Base-by-base conservation (phyloP, 176 grass and related monocot species). In the Luzula sylvatica region DNA sequence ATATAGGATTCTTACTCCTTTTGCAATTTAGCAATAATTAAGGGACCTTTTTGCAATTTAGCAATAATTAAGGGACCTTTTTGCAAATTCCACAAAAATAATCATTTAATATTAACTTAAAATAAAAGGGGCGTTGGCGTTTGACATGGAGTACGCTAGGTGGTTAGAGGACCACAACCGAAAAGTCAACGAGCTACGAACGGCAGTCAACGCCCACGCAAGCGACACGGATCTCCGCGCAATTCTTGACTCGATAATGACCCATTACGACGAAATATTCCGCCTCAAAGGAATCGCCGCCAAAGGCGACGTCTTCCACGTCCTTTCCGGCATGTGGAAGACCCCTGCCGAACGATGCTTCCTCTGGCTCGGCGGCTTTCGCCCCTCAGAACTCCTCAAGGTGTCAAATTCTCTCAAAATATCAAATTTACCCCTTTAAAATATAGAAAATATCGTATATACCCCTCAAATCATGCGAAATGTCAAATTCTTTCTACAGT, bases 281-380 rank as follows among this genome's bases (percentile, higher is more conserved):
- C 89, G 62, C 74, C 64, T 87, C 11, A 98, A 98, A 69, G 81
- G 85, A 38, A 61, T 80, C 46, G 92, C 85, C 22, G 86, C 92
- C 52, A 98, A 90, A 45, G 56, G 71, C 56, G 92, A 98, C 61
- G 92, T 98, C 44, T 90, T 98, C 68, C 86, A 98, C 64, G 81
- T 98, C 21, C 73, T 98, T 65, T 98, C 92, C 11, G 92, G 92
- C 50, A 98, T 98, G 92, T 98, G 92, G 92, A 98, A 98, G 68
- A 87, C 92, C 65, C 92, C 86, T 40, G 81, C 92, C 6, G 92
- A 98, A 68, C 86, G 92, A 47, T 90, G 92, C 58, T 98, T 98
- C 78, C 70, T 98, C 49, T 98, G 92, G 92, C 60, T 98, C 20
- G 92, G 92, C 29, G 92, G 86, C 32, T 98, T 98, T 46, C 77